phyloP scores from a whole-genome alignment of 805 yeast genomes.

The Saccharomyces kudriavzevii region DNA sequence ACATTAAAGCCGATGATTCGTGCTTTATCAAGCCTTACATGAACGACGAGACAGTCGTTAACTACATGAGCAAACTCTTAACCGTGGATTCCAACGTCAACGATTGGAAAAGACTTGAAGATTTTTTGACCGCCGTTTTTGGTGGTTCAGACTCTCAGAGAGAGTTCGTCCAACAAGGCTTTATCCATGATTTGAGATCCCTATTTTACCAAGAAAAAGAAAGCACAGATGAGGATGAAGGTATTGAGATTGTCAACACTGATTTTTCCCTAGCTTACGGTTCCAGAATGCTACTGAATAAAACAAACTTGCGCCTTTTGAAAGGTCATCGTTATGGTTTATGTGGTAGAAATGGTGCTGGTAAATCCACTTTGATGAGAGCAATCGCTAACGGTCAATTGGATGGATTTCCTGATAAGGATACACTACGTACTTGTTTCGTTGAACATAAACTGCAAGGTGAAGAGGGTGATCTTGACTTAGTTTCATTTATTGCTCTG shows the following conservation, averaged over 20 bases:
- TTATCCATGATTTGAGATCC: constrained; percentile 44
- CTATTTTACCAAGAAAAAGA: constrained; percentile 40
- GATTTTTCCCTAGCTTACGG: constrained; percentile 96
- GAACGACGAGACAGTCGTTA: constrained; percentile 28
- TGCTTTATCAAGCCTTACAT: constrained; percentile 16
- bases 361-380: constrained; percentile 95
- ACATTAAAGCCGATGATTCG: constrained; percentile 1
- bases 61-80: constrained; percentile 46
- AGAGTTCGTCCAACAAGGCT: constrained; percentile 32
- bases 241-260: constrained; percentile 85
- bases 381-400: constrained; percentile 93
- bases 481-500: constrained; percentile 77
- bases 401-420: constrained; percentile 92
- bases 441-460: constrained; percentile 97
- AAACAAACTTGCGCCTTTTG: constrained; percentile 76
- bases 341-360: constrained; percentile 98
- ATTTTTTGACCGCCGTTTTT: constrained; percentile 41
- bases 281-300: constrained; percentile 91
- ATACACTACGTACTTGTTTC: constrained; percentile 82
- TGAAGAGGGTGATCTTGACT: constrained; percentile 82
- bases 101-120: constrained; percentile 56
- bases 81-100: constrained; percentile 64
- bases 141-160: constrained; percentile 26
- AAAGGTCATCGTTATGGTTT: constrained; percentile 97
- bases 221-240: constrained; percentile 62